Percentiles rank a stretch among this genome's conserved stretches.
These are phyloP conservation scores for Clitopilus hobsonii DNA, from an alignment of 768 basidiomycete genomes.

Conservation along the genomic window DNA sequence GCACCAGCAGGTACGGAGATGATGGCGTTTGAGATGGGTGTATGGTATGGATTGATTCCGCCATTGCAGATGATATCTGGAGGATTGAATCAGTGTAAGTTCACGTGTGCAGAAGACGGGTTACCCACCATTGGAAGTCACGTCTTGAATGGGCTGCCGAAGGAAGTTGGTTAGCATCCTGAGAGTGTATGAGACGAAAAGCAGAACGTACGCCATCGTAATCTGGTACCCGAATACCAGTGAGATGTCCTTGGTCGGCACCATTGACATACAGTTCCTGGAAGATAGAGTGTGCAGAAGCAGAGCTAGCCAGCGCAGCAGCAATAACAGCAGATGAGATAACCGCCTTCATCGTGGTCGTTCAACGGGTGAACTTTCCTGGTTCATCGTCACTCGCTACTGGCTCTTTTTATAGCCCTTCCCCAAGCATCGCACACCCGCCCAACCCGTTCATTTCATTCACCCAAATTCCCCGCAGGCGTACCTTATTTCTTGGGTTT, in stretches of 20 bases:
- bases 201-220: constrained; percentile 33
- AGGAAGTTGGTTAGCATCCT: not conserved
- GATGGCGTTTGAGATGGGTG: constrained; percentile 37
- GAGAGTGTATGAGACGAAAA: not conserved
- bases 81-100: not conserved
- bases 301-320: not conserved
- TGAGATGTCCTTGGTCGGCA: constrained; percentile 37
- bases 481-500: too few species aligned
- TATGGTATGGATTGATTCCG: constrained; percentile 50
- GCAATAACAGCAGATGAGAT: not conserved
- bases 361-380: too few species aligned
- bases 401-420: not conserved
- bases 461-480: too few species aligned
- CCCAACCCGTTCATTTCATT: not conserved
- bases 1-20: constrained; percentile 52
- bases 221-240: constrained; percentile 37
- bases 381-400: too few species aligned
- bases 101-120: not conserved
- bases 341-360: not conserved
- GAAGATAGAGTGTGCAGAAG: not conserved
- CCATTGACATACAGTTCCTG: constrained; percentile 50
- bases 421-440: too few species aligned
- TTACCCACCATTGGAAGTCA: constrained; percentile 38
- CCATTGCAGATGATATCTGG: constrained; percentile 51
- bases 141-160: constrained; percentile 49